Conservation (phyloP, 2,329 filamentous ascomycete species). For the Beauveria sp. region DNA sequence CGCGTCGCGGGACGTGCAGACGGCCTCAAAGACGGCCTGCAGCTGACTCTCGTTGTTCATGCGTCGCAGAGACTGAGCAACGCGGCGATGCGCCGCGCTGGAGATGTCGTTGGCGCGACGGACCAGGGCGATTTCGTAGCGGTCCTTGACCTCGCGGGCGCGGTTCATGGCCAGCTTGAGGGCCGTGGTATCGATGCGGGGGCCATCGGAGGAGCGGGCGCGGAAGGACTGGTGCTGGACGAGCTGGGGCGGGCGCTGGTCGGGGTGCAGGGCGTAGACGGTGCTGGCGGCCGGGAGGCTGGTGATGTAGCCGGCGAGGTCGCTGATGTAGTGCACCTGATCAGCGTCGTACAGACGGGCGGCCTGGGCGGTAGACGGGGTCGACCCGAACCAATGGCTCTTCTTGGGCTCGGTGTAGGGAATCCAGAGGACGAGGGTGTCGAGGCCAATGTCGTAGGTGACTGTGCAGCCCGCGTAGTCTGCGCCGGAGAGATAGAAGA, state of each 20-base stretch:
- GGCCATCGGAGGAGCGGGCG: slow-evolving; percentile 24
- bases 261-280: slow-evolving; percentile 39
- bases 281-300: slow-evolving; percentile 33
- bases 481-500: slow-evolving; percentile 50
- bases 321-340: slow-evolving; percentile 53
- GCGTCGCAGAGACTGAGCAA: slow-evolving; percentile 54
- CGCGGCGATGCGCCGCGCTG: slow-evolving; percentile 64
- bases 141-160: slow-evolving; percentile 73
- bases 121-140: slow-evolving; percentile 79
- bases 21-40: slow-evolving; percentile 67
- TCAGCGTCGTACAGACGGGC: slow-evolving; percentile 60
- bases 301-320: slow-evolving; percentile 41
- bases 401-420: slow-evolving; percentile 56
- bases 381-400: slow-evolving; percentile 57
- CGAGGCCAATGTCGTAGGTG: slow-evolving; percentile 50
- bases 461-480: slow-evolving; percentile 47
- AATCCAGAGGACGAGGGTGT: slow-evolving; percentile 65
- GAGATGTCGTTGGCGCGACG: slow-evolving; percentile 75
- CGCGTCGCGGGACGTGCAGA: slow-evolving; percentile 66
- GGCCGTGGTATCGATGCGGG: slow-evolving; percentile 39
- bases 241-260: slow-evolving; percentile 29
- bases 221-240: slow-evolving; percentile 22
- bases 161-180: slow-evolving; percentile 70
- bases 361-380: slow-evolving; percentile 54
- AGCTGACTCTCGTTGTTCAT: slow-evolving; percentile 74